Conservation (phyloP, 148 eudicot genomes). For the Chenopodium formosanum region DNA sequence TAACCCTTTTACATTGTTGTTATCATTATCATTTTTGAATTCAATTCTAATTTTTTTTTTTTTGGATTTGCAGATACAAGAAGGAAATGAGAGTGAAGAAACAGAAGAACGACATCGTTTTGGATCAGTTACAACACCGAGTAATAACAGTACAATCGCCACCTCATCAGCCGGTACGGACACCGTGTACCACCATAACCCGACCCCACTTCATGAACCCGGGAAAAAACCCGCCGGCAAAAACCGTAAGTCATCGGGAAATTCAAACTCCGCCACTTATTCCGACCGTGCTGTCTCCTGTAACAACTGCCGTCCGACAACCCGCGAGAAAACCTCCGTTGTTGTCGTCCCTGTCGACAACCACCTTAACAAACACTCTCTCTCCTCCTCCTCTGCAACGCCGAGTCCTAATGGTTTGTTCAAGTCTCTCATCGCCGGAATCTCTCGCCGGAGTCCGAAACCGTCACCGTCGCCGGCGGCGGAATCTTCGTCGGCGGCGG, state of each 20-base stretch:
- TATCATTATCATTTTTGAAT: background rate
- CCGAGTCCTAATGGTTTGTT: slow-evolving; percentile 61
- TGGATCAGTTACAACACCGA: slow-evolving; percentile 30
- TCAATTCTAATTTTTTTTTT: too few species aligned
- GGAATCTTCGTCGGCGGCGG: slow-evolving; percentile 27
- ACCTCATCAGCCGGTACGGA: slow-evolving; percentile 19
- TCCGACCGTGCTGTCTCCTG: slow-evolving; percentile 40
- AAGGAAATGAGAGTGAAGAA: slow-evolving; percentile 79
- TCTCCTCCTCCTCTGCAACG: slow-evolving; percentile 20
- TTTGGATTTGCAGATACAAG: slow-evolving; percentile 57
- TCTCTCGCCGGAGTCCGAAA: slow-evolving; percentile 57
- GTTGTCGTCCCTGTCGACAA: slow-evolving; percentile 52
- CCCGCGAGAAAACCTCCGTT: slow-evolving; percentile 55
- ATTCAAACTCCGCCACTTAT: background rate
- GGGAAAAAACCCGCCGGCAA: slow-evolving; percentile 23
- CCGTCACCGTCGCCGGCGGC: slow-evolving; percentile 23
- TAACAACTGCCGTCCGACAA: slow-evolving; percentile 78
- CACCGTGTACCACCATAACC: slow-evolving; percentile 1
- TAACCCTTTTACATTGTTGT: too few species aligned
- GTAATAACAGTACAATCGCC: slow-evolving; percentile 19
- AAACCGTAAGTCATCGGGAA: slow-evolving; percentile 14
- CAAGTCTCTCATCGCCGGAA: slow-evolving; percentile 50
- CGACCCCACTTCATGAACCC: slow-evolving; percentile 55
- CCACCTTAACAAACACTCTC: slow-evolving; percentile 14
- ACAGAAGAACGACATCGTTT: slow-evolving; percentile 46